Conservation (phyloP, 805 yeast genomes). For the Metschnikowia noctiluminum region DNA sequence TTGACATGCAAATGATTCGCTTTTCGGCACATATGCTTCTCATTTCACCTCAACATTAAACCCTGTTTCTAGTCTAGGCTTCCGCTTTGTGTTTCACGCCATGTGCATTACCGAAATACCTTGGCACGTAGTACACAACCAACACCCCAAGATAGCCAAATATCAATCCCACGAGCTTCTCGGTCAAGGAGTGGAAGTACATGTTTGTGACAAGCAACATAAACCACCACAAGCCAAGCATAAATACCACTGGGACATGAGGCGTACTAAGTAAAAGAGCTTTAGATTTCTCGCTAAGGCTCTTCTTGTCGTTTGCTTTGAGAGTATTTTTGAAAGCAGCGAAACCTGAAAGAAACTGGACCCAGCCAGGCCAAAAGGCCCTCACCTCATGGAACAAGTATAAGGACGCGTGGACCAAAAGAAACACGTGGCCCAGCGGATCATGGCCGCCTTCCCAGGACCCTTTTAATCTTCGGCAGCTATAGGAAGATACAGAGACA, state of each 20-base stretch:
- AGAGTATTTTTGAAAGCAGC: neutral
- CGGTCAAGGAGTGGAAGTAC: slow-evolving; percentile 78
- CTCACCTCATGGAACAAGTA: slow-evolving; percentile 63
- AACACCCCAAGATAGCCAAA: slow-evolving; percentile 55
- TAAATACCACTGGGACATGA: slow-evolving; percentile 21
- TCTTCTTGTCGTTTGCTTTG: too few species aligned
- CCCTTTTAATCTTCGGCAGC: slow-evolving; percentile 47
- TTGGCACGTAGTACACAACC: slow-evolving; percentile 42
- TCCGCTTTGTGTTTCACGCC: too few species aligned
- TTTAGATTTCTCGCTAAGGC: neutral
- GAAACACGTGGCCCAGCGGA: slow-evolving; percentile 90
- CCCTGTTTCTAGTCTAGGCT: neutral
- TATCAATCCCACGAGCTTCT: slow-evolving; percentile 67
- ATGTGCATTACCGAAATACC: slow-evolving; percentile 15
- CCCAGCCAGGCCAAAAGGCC: slow-evolving; percentile 35
- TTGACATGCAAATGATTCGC: too few species aligned
- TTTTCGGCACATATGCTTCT: neutral
- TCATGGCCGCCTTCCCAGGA: slow-evolving; percentile 88
- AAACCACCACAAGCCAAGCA: slow-evolving; percentile 67
- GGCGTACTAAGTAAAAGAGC: slow-evolving; percentile 13
- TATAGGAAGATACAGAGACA: slow-evolving; percentile 26
- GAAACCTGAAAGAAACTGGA: neutral
- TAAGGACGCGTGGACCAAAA: slow-evolving; percentile 63
- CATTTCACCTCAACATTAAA: neutral
- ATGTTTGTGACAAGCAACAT: slow-evolving; percentile 82